Percentiles rank a stretch among this genome's conserved stretches.
phyloP scores from a whole-genome alignment of 2,329 filamentous ascomycete genomes.

The Alternaria sp. region DNA sequence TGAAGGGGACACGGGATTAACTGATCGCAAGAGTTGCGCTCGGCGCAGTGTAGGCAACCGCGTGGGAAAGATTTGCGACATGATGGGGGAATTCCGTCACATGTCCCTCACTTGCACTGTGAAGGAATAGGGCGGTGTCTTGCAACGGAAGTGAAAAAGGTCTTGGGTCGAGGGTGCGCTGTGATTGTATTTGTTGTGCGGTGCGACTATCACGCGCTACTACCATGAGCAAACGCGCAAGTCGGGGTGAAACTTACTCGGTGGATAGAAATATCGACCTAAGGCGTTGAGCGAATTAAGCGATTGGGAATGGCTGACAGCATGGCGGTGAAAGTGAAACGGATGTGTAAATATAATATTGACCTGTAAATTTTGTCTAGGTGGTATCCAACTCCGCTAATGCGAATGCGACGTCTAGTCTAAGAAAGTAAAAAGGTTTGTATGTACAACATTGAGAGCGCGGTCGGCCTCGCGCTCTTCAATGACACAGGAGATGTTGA shows the following conservation, averaged over 20 bases:
- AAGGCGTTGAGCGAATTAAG: fast-evolving
- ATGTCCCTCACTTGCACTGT: not conserved
- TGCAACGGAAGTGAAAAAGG: not conserved
- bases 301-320: not conserved
- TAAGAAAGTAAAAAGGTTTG: constrained; percentile 94
- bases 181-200: not conserved
- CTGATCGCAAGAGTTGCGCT: not conserved
- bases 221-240: constrained; percentile 9
- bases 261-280: not conserved
- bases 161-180: not conserved
- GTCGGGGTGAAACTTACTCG: constrained; percentile 1
- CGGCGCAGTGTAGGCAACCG: not conserved
- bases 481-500: constrained; percentile 98
- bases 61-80: not conserved
- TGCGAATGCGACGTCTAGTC: constrained; percentile 60
- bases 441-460: constrained; percentile 95
- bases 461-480: constrained; percentile 88
- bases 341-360: not conserved
- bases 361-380: constrained; percentile 12
- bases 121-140: not conserved
- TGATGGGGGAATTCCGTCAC: not conserved
- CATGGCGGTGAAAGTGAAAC: not conserved
- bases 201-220: not conserved
- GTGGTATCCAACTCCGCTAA: constrained; percentile 35
- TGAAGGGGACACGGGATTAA: not conserved